These are phyloP conservation scores for Pharnaceum exiguum DNA, from an alignment of 148 eudicot genomes.

Conservation along the genomic window DNA sequence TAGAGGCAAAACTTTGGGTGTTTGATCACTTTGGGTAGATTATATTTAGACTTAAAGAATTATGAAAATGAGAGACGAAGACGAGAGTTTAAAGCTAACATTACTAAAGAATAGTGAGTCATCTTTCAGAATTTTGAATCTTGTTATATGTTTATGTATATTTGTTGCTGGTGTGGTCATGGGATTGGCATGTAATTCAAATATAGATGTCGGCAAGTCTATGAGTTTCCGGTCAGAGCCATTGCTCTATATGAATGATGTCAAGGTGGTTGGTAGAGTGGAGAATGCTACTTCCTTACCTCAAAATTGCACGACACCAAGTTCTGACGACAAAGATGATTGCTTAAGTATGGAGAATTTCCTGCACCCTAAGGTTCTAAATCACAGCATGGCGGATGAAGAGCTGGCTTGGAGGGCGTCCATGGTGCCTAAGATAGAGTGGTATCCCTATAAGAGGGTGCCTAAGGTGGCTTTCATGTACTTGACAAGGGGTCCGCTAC, in stretches of 20 bases:
- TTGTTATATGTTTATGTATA: constrained; percentile 29
- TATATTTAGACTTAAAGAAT: no score
- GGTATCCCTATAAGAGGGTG: constrained; percentile 43
- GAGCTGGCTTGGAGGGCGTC: constrained; percentile 68
- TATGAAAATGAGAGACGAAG: no score
- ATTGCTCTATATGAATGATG: constrained; percentile 15
- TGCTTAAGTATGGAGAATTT: constrained; percentile 40
- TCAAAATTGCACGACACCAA: constrained; percentile 10
- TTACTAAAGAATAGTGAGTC: no score
- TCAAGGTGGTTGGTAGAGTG: constrained; percentile 1
- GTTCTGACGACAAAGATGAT: constrained; percentile 26
- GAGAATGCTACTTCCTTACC: not conserved
- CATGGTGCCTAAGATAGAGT: constrained; percentile 42
- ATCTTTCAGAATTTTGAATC: constrained; percentile 30
- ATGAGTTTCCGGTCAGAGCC: constrained; percentile 19
- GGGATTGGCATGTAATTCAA: constrained; percentile 46
- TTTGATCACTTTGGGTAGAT: no score
- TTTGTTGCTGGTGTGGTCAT: constrained; percentile 50
- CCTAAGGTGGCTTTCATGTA: no score
- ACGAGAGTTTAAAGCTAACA: no score
- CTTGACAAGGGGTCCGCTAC: no score
- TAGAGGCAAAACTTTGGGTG: no score
- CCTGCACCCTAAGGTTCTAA: constrained; percentile 25
- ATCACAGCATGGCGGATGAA: constrained; percentile 44
- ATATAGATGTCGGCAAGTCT: constrained; percentile 37